Evolutionary conservation across 768 basidiomycete genomes (phyloP).

Genomic region (Suillus tomentosus): DNA sequence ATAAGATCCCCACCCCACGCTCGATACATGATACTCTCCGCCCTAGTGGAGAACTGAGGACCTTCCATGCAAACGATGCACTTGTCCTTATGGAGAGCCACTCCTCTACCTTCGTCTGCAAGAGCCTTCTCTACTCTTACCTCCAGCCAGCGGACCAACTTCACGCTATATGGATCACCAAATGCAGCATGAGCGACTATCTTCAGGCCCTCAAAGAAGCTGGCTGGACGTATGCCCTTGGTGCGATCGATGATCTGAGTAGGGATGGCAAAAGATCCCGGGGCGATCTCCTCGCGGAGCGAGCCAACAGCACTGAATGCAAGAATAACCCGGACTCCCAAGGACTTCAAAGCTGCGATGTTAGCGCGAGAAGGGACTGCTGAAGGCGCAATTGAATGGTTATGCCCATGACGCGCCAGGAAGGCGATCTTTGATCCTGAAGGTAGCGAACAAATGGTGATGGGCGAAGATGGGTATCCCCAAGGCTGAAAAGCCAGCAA

Average conservation of each 20-base stretch:
- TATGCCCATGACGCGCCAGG: constrained; percentile 85
- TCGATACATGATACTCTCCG: constrained; percentile 94
- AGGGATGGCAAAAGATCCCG: constrained; percentile 87
- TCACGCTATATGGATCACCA: constrained; percentile 84
- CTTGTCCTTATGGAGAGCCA: constrained; percentile 77
- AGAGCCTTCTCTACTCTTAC: constrained; percentile 64
- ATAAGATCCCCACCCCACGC: constrained; percentile 92
- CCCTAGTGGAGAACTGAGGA: constrained; percentile 96
- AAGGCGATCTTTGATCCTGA: constrained; percentile 84
- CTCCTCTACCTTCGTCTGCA: constrained; percentile 54
- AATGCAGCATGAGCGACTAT: constrained; percentile 94
- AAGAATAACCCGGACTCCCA: constrained; percentile 87
- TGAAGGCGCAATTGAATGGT: constrained; percentile 80
- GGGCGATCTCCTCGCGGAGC: constrained; percentile 88
- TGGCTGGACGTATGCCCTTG: constrained; percentile 86
- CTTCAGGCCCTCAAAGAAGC: constrained; percentile 81
- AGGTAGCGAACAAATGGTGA: constrained; percentile 88
- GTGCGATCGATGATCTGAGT: constrained; percentile 96
- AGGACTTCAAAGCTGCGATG: constrained; percentile 90
- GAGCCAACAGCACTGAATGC: constrained; percentile 97
- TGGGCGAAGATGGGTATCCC: constrained; percentile 89
- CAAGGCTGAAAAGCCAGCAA: constrained; percentile 65
- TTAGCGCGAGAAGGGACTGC: constrained; percentile 86
- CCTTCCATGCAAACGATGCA: constrained; percentile 97
- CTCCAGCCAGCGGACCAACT: constrained; percentile 67